Evolutionary conservation across 805 yeast species (phyloP).

Genomic region (Yarrowia porcina): DNA sequence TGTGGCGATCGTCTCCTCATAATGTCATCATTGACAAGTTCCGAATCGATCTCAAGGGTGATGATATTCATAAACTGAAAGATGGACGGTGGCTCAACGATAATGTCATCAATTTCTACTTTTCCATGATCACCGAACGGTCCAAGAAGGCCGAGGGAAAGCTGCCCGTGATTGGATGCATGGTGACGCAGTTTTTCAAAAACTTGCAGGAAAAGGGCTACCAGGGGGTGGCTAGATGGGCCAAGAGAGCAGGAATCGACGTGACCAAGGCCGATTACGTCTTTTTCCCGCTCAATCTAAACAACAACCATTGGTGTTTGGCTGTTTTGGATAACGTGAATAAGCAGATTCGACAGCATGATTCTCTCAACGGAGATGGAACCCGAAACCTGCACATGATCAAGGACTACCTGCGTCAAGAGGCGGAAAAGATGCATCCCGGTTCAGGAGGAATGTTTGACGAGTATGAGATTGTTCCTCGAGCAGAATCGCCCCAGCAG

Average conservation of each 20-base stretch:
- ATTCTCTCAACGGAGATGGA: conserved; percentile 59
- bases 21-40: conserved; percentile 26
- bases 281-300: conserved; percentile 80
- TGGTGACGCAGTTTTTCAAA: conserved; percentile 86
- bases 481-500: conserved; percentile 71
- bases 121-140: conserved; percentile 51
- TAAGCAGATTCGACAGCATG: conserved; percentile 64
- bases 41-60: conserved; percentile 56
- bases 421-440: conserved; percentile 53
- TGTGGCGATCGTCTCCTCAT: background rate
- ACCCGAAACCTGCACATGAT: conserved; percentile 45
- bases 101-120: conserved; percentile 78
- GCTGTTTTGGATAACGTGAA: conserved; percentile 67
- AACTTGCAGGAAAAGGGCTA: conserved; percentile 70
- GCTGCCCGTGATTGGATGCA: conserved; percentile 35
- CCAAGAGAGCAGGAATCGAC: conserved; percentile 67
- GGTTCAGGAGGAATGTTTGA: conserved; percentile 37
- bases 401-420: conserved; percentile 61
- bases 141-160: conserved; percentile 34
- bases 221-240: conserved; percentile 78
- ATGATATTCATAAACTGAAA: conserved; percentile 68
- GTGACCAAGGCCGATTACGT: conserved; percentile 62
- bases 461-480: conserved; percentile 36
- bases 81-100: conserved; percentile 87
- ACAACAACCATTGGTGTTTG: conserved; percentile 87